Percentiles rank a stretch among this genome's conserved stretches.
Evolutionary conservation across 768 basidiomycete species (phyloP).

Genomic region (Rhodotorula graminis): DNA sequence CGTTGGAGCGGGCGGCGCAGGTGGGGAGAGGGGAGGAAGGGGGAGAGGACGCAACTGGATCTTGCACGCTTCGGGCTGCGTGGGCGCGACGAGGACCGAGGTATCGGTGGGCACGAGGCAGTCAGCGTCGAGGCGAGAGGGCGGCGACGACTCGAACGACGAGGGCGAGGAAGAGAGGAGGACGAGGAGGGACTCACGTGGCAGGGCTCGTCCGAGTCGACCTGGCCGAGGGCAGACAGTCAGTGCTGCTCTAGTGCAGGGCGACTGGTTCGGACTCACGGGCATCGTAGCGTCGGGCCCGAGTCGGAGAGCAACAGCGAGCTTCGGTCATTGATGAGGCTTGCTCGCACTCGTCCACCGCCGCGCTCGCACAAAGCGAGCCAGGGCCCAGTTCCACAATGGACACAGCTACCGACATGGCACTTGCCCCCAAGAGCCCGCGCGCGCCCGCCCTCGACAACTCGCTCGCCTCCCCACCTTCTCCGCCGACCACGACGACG

Average conservation of each 20-base stretch:
- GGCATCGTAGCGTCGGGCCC: background rate
- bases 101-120: too few species aligned
- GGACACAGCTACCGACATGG: background rate
- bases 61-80: constrained; percentile 33
- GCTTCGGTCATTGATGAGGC: too few species aligned
- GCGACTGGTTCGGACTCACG: background rate
- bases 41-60: constrained; percentile 26
- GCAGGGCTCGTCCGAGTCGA: background rate
- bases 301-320: background rate
- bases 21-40: background rate
- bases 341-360: background rate
- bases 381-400: background rate
- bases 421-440: background rate
- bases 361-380: too few species aligned
- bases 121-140: background rate
- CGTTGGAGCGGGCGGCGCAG: background rate
- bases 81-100: too few species aligned
- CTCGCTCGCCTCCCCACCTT: background rate
- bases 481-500: too few species aligned
- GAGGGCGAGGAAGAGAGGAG: too few species aligned
- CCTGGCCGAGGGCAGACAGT: background rate
- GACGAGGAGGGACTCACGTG: background rate
- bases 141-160: background rate
- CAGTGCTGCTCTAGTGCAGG: too few species aligned
- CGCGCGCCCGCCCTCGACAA: too few species aligned